Percentiles rank a stretch among this genome's conserved stretches.
Conservation (phyloP, 805 yeast species). For the Pachysolen tannophilus region DNA sequence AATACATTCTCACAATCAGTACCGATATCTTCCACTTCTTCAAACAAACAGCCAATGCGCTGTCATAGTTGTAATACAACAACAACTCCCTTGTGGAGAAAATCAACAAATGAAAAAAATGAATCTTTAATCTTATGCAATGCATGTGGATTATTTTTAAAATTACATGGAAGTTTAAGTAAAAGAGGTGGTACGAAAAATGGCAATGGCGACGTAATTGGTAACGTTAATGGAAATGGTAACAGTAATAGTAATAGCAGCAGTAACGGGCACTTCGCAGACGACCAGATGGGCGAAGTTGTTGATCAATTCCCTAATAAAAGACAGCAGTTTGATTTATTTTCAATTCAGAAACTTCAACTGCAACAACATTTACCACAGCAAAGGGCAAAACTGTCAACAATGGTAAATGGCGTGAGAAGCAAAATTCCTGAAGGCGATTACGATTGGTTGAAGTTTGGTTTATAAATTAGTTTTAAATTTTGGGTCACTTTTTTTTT, state of each 20-base stretch:
- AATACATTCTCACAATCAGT: conserved; percentile 5
- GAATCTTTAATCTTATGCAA: conserved; percentile 81
- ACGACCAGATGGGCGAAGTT: conserved; percentile 10
- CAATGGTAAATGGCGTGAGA: conserved; percentile 1
- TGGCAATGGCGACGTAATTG: not conserved
- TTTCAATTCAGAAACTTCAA: not conserved
- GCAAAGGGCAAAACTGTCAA: not conserved
- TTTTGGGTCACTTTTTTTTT: too few species aligned
- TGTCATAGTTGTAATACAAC: conserved; percentile 89
- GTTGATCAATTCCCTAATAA: conserved; percentile 1
- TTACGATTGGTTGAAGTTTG: conserved; percentile 30
- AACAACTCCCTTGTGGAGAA: conserved; percentile 91
- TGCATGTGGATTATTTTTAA: conserved; percentile 87
- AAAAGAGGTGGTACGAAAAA: conserved; percentile 2
- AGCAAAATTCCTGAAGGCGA: conserved; percentile 26
- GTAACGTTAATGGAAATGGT: conserved; percentile 13
- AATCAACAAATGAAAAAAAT: conserved; percentile 47
- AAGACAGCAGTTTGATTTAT: not conserved
- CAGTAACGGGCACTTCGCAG: not conserved
- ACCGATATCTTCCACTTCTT: not conserved
- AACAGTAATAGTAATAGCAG: conserved; percentile 6
- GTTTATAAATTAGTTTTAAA: conserved; percentile 12
- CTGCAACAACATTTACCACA: conserved; percentile 2
- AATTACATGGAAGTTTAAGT: conserved; percentile 68
- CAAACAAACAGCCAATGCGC: conserved; percentile 26